Base-by-base conservation (phyloP, 345 rosid species). In the Lepidium africanum region DNA sequence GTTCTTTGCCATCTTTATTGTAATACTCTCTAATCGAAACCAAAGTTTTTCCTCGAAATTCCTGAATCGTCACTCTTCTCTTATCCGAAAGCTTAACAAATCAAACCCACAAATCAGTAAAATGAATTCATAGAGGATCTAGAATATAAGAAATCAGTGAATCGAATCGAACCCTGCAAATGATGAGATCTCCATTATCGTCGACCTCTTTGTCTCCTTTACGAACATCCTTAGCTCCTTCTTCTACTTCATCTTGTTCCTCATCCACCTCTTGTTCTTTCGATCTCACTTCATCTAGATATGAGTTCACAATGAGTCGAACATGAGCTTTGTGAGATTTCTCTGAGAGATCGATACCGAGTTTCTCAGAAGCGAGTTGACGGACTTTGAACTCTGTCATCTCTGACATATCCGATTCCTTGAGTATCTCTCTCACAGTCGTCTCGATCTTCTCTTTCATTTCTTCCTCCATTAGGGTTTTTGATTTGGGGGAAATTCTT, bases 21-120 rank as follows among this genome's bases (percentile, higher is more conserved):
- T 82, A 94, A 53, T 80, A 88, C 81, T 94, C 97, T 80, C 99
- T 80, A 3, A 91, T 88, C 0, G 99, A 94, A 35, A 94, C 83
- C 88, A 90, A 81, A 50, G 67, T 72, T 66, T 72, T 91, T 48
- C 99, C 99, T 67, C 66, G 72, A 63, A 94, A 94, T 23, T 94
- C 90, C 76, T 88, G 96, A 72, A 94, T 76, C 2, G 95, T 85
- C 74, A 91, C 97, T 75, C 81, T 94, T 47, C 97, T 85, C 85
- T 82, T 94, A 42, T 82, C 83, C 16, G 89, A 73, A 7, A 91
- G 71, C 97, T 91, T n/a, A 0, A n/a, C 19, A n/a, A 15, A 14
- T 30, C n/a, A 16, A 3, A 51, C 4, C 12, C 12, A 32, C n/a
- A 32, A 13, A 40, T 15, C 37, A 19, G 25, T 50, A 5, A 50